These are phyloP conservation scores for Saturnispora galanensis DNA, from an alignment of 805 yeast species.

Conservation along the genomic window DNA sequence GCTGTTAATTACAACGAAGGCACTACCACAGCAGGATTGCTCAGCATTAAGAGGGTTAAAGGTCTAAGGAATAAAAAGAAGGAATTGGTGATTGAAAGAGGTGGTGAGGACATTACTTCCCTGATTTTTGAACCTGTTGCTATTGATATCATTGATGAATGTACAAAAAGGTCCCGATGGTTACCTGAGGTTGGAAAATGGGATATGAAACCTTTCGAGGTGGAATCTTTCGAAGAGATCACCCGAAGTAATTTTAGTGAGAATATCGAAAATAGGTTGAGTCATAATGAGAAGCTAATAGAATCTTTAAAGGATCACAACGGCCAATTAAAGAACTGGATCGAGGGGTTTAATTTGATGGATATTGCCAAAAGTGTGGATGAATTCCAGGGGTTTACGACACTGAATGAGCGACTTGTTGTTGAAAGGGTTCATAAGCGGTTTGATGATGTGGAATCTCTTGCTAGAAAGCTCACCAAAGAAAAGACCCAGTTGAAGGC, in stretches of 20 bases:
- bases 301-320: constrained; percentile 1
- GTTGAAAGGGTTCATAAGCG: constrained; percentile 48
- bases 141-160: constrained; percentile 5
- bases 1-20: neutral
- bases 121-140: constrained; percentile 13
- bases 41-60: constrained; percentile 59
- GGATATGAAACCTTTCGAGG: neutral
- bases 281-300: neutral
- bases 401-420: constrained; percentile 20
- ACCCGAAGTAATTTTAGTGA: neutral
- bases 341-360: constrained; percentile 9
- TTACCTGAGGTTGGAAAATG: constrained; percentile 2
- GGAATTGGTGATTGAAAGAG: constrained; percentile 12
- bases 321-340: constrained; percentile 15
- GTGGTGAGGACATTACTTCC: neutral
- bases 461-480: constrained; percentile 77
- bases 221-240: neutral
- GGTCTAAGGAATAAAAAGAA: constrained; percentile 51
- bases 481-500: constrained; percentile 48
- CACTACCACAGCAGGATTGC: neutral
- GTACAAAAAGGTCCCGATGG: constrained; percentile 8
- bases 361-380: constrained; percentile 29
- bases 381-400: constrained; percentile 18
- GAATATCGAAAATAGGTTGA: neutral
- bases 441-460: constrained; percentile 79